phyloP scores from a whole-genome alignment of 2,329 filamentous ascomycete genomes.

The Aureobasidium sp. region DNA sequence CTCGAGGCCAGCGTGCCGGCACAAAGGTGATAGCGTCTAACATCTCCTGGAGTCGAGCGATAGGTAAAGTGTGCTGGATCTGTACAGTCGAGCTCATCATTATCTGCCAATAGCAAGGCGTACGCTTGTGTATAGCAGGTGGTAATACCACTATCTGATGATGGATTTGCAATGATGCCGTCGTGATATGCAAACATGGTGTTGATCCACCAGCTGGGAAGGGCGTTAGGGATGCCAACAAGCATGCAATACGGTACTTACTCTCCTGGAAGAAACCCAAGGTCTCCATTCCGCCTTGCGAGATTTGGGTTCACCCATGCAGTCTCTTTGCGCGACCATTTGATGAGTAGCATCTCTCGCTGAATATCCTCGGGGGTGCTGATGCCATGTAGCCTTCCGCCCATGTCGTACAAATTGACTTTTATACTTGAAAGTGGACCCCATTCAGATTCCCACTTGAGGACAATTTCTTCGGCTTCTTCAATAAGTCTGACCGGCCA shows the following conservation, averaged over 20 bases:
- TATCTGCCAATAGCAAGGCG: constrained; percentile 37
- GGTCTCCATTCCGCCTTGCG: constrained; percentile 33
- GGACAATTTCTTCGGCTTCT: constrained; percentile 37
- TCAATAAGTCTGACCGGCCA: constrained; percentile 42
- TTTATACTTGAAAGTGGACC: constrained; percentile 33
- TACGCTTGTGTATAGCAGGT: constrained; percentile 38
- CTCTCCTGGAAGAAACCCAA: constrained; percentile 43
- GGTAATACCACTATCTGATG: constrained; percentile 37
- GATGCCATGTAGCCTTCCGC: constrained; percentile 38
- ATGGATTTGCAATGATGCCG: constrained; percentile 41
- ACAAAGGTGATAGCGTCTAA: constrained; percentile 39
- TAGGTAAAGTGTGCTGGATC: constrained; percentile 36
- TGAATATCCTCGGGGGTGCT: constrained; percentile 33
- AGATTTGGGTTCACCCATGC: constrained; percentile 25
- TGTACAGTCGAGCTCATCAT: constrained; percentile 32
- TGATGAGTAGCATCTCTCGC: constrained; percentile 30
- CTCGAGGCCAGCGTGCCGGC: constrained; percentile 35
- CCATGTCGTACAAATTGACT: constrained; percentile 37
- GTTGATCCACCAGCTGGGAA: constrained; percentile 44
- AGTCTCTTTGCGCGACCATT: constrained; percentile 25
- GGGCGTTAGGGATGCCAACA: neutral
- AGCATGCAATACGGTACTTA: constrained; percentile 23
- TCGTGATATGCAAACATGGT: constrained; percentile 40
- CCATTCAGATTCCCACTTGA: constrained; percentile 33
- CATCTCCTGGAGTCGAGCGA: constrained; percentile 33